Evolutionary conservation across 768 basidiomycete genomes (phyloP), one percentile per base, ranked within the genome.

Genomic region (Mycena olivaceomarginata): DNA sequence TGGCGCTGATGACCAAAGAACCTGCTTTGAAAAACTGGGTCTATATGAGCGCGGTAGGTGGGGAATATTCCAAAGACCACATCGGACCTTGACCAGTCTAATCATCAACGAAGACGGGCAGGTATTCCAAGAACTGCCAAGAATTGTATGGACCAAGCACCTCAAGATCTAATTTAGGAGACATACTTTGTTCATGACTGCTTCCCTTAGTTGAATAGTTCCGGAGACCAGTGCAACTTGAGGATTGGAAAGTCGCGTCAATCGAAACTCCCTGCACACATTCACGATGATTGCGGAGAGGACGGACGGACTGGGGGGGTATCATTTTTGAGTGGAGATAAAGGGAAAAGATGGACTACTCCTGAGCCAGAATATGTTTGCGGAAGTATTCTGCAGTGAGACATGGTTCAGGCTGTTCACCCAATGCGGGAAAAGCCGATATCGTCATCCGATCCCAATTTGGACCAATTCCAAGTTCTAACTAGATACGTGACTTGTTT

Each of bases 101-200:
- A 9, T 56, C 53, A 56, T 56, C n/a, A 7, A 56, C 53, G 15
- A 56, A 56, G 5, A 56, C 53, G 15, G 53, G 53, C n/a, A 56
- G 53, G n/a, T 22, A 56, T 56, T 20, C n/a, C 53, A 56, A 56
- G 53, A 56, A 56, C 53, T 56, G n/a, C 53, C 53, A 56, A 56
- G 53, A 22, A 56, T 56, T 56, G 53, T 56, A 56, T 56, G n/a
- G n/a, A 8, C 53, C 20, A 56, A 56, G 7, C 53, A n/a, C n/a
- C n/a, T 56, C 53, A 56, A n/a, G n/a, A 56, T 56, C 22, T 56
- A 56, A 56, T 56, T 16, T 51, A 51, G n/a, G n/a, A 56, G 53
- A 56, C 53, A 56, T 56, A 56, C 53, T n/a, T n/a, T 3, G 8
- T 56, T 22, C 20, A 56, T 56, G n/a, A 56, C 53, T 9, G n/a